A percentile compares a stretch with the other conserved stretches of the same genome.
These are phyloP conservation scores for Solanum tarapatanum DNA, from an alignment of 257 asterid species.

Conservation along the genomic window DNA sequence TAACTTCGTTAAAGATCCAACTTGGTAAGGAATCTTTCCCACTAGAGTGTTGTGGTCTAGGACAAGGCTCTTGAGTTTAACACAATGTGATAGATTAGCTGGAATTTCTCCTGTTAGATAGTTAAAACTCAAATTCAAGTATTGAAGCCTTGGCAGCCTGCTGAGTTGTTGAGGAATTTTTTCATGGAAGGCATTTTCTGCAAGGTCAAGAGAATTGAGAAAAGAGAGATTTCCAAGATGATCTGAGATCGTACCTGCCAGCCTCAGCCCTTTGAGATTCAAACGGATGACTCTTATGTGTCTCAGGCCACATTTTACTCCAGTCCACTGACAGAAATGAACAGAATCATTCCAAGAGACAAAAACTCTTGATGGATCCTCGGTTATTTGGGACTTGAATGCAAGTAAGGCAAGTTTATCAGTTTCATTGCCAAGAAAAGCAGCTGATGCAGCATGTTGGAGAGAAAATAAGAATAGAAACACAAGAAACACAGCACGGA, in stretches of 20 bases:
- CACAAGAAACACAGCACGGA: not conserved
- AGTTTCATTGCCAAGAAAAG: constrained; percentile 12
- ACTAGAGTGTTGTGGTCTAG: constrained; percentile 23
- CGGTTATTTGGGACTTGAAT: constrained; percentile 30
- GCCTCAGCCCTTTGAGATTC: constrained; percentile 13
- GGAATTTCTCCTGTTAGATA: constrained; percentile 25
- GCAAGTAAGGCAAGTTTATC: constrained; percentile 28
- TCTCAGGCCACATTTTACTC: constrained; percentile 22
- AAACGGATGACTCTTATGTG: constrained; percentile 19
- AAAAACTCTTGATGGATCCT: constrained; percentile 25
- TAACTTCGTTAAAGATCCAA: constrained; percentile 8
- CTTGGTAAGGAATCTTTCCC: constrained; percentile 9
- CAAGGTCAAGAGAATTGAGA: constrained; percentile 25
- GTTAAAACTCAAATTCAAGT: constrained; percentile 26
- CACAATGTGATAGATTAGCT: constrained; percentile 16
- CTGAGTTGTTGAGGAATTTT: constrained; percentile 23
- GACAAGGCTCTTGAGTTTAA: constrained; percentile 15
- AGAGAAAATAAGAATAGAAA: constrained; percentile 6
- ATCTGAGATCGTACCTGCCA: constrained; percentile 25
- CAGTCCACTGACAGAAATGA: constrained; percentile 34
- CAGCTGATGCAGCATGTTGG: constrained; percentile 11
- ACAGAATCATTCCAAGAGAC: constrained; percentile 28
- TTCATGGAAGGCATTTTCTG: constrained; percentile 27
- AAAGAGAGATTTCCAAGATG: constrained; percentile 32
- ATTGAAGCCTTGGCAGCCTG: constrained; percentile 18